Evolutionary conservation across 1,284 basidiomycete species (phyloP).

Genomic region (Agroathelia rolfsii): DNA sequence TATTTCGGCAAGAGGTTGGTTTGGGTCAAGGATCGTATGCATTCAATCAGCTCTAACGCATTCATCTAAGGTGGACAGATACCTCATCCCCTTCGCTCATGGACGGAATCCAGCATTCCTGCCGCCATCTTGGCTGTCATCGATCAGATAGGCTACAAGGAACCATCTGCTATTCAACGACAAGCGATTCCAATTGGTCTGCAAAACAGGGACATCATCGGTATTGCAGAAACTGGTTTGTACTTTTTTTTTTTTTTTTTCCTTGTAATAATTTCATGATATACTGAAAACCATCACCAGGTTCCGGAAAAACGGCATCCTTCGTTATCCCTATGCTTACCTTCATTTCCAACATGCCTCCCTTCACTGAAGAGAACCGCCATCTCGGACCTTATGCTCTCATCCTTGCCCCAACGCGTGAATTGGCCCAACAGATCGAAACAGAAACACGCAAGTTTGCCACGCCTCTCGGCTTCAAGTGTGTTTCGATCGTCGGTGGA

Average conservation of each 20-base stretch:
- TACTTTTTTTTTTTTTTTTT: slow-evolving; percentile 6
- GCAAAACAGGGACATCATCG: slow-evolving; percentile 93
- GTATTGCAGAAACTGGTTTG: slow-evolving; percentile 92
- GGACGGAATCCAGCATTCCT: slow-evolving; percentile 86
- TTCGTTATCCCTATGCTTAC: slow-evolving; percentile 98
- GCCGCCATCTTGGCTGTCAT: slow-evolving; percentile 73
- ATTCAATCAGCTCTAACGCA: slow-evolving; percentile 2
- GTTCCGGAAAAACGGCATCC: slow-evolving; percentile 98
- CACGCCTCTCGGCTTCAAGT: slow-evolving; percentile 76
- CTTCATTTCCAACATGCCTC: slow-evolving; percentile 83
- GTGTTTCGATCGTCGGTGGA: slow-evolving; percentile 97
- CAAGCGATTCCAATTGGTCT: slow-evolving; percentile 98
- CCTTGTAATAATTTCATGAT: slow-evolving; percentile 9
- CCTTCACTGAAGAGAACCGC: slow-evolving; percentile 82
- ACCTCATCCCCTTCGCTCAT: slow-evolving; percentile 85
- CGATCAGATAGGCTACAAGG: slow-evolving; percentile 89
- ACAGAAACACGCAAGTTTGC: slow-evolving; percentile 89
- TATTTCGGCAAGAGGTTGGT: slow-evolving; percentile 78
- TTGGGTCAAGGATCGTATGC: neutral
- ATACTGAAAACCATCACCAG: slow-evolving; percentile 29
- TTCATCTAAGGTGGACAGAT: slow-evolving; percentile 80
- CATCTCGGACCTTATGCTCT: slow-evolving; percentile 91
- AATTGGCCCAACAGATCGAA: slow-evolving; percentile 97
- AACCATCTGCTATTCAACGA: slow-evolving; percentile 93
- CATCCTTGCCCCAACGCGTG: slow-evolving; percentile 93